Conservation (phyloP, 2,329 filamentous ascomycete species). For the Venturia oleaginea region DNA sequence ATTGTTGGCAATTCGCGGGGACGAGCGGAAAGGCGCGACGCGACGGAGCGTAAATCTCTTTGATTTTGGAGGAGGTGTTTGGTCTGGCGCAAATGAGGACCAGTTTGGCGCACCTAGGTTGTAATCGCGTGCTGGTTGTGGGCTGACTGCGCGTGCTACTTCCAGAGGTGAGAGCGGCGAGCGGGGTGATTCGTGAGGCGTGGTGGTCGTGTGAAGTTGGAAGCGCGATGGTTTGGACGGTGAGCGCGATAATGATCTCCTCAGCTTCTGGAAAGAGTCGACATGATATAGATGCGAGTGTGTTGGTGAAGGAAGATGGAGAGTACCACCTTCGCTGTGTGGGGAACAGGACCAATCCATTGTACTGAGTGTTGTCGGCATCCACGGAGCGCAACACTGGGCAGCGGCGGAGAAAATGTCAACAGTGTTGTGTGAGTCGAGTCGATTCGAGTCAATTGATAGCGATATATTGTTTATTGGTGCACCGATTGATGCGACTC, state of each 20-base stretch:
- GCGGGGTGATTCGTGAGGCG: slow-evolving; percentile 29
- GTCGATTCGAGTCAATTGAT: not conserved
- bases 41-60: slow-evolving; percentile 44
- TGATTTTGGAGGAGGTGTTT: slow-evolving; percentile 42
- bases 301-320: slow-evolving; percentile 81
- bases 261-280: slow-evolving; percentile 70
- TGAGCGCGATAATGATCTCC: slow-evolving; percentile 85
- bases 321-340: slow-evolving; percentile 57
- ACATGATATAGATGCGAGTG: slow-evolving; percentile 62
- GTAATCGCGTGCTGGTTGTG: slow-evolving; percentile 33
- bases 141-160: slow-evolving; percentile 38
- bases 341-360: slow-evolving; percentile 32
- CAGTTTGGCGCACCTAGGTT: not conserved
- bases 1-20: slow-evolving; percentile 56
- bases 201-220: slow-evolving; percentile 48
- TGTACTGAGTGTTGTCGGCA: not conserved
- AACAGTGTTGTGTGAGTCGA: not conserved
- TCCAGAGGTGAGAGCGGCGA: slow-evolving; percentile 32
- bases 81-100: slow-evolving; percentile 13
- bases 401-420: not conserved
- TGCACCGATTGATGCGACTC: not conserved
- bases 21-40: slow-evolving; percentile 43
- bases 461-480: not conserved
- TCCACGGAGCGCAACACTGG: not conserved
- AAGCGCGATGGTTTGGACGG: slow-evolving; percentile 73